phyloP scores from a whole-genome alignment of 495 filamentous ascomycete species.

The Geoglossum glabrum region DNA sequence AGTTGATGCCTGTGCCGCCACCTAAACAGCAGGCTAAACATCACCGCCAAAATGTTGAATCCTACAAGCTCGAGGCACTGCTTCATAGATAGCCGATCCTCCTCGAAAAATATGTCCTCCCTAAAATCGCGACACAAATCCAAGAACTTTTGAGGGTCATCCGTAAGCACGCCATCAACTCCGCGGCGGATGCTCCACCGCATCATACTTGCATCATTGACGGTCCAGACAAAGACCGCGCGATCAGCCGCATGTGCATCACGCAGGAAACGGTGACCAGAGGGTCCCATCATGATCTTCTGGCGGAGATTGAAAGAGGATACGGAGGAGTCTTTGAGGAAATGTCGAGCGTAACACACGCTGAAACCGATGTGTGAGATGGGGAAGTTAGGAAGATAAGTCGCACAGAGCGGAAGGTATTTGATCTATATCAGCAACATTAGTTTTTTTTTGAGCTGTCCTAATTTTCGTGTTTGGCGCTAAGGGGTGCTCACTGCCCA shows the following conservation, averaged over 20 bases:
- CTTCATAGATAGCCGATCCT: background rate
- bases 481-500: constrained; percentile 39
- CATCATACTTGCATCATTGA: constrained; percentile 58
- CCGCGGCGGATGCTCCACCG: constrained; percentile 38
- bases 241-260: constrained; percentile 33
- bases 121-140: constrained; percentile 10
- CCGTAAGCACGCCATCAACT: constrained; percentile 34
- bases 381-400: constrained; percentile 45
- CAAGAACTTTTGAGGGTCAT: constrained; percentile 31
- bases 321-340: constrained; percentile 39
- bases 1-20: background rate
- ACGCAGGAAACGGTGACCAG: constrained; percentile 40
- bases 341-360: constrained; percentile 43
- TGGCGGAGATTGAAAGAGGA: constrained; percentile 53
- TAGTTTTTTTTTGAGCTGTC: background rate
- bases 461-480: background rate
- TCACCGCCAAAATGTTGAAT: background rate
- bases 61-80: background rate
- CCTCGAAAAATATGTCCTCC: background rate
- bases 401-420: constrained; percentile 36
- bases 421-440: constrained; percentile 21
- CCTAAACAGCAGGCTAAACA: constrained; percentile 2
- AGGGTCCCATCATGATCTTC: constrained; percentile 38
- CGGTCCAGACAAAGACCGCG: constrained; percentile 61
- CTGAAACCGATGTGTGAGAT: constrained; percentile 58